phyloP scores from a whole-genome alignment of 441 rosid species.

The Biscutella auriculata region DNA sequence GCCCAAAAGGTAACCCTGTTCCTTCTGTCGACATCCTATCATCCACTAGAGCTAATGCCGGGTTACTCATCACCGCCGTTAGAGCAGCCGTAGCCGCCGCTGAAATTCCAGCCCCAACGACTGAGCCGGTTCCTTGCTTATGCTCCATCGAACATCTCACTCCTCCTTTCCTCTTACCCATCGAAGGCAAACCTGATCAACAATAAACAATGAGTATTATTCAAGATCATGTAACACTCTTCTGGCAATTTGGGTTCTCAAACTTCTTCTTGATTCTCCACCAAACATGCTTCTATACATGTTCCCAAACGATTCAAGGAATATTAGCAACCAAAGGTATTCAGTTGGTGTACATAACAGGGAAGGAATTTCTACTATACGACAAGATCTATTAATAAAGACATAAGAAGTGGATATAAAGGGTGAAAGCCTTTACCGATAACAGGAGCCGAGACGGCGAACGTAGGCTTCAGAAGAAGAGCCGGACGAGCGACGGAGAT shows the following conservation, averaged over 20 bases:
- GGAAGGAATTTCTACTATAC: neutral
- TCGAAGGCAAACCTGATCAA: constrained; percentile 46
- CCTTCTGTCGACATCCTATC: constrained; percentile 86
- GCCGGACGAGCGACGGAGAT: constrained; percentile 33
- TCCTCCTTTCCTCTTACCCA: constrained; percentile 38
- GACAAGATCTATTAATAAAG: constrained; percentile 13
- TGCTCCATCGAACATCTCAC: constrained; percentile 46
- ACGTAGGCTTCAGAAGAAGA: constrained; percentile 31
- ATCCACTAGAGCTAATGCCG: constrained; percentile 75
- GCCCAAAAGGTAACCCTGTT: constrained; percentile 73
- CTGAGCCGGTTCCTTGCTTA: constrained; percentile 16
- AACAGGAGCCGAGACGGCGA: constrained; percentile 35
- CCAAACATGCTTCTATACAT: no score
- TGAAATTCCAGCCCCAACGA: constrained; percentile 27
- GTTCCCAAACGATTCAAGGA: neutral
- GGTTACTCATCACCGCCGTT: constrained; percentile 43
- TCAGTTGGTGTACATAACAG: neutral
- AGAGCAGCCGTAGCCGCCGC: constrained; percentile 39
- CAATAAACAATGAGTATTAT: neutral
- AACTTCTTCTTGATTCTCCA: neutral
- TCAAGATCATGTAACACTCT: no score
- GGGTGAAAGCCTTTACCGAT: constrained; percentile 36
- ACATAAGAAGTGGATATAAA: no score
- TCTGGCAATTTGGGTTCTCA: neutral
- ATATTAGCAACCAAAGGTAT: constrained; percentile 5